A percentile compares a stretch with the other conserved stretches of the same genome.
These are phyloP conservation scores for Colletotrichum sansevieriae DNA, from an alignment of 2,329 filamentous ascomycete species.

Conservation along the genomic window DNA sequence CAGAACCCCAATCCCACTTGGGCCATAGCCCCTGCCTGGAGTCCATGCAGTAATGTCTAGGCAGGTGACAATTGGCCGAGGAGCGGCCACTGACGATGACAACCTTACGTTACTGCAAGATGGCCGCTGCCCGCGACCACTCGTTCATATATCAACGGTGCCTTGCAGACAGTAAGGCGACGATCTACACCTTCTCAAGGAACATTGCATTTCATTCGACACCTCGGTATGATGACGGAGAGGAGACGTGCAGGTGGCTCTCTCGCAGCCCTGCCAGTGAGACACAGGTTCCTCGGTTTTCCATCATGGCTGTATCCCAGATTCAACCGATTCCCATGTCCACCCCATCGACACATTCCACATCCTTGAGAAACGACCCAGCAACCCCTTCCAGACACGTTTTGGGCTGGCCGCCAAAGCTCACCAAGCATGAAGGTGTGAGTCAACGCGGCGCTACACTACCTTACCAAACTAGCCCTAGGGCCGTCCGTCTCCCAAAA, in stretches of 20 bases:
- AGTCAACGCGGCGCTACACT: slow-evolving; percentile 35
- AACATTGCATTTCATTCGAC: background rate
- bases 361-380: slow-evolving; percentile 19
- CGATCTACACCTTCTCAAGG: background rate
- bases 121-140: slow-evolving; percentile 30
- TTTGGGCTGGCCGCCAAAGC: slow-evolving; percentile 19
- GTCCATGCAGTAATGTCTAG: slow-evolving; percentile 21
- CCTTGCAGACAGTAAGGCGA: background rate
- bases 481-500: slow-evolving; percentile 6
- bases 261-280: slow-evolving; percentile 23
- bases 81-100: slow-evolving; percentile 12
- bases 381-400: slow-evolving; percentile 20
- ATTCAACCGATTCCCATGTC: background rate
- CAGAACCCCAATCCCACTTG: slow-evolving; percentile 24
- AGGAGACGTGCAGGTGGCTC: slow-evolving; percentile 2
- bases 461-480: slow-evolving; percentile 26
- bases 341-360: slow-evolving; percentile 17
- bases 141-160: background rate
- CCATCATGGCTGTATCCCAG: slow-evolving; percentile 1
- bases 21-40: background rate
- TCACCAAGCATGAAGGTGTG: slow-evolving; percentile 25
- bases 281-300: background rate
- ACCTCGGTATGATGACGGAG: slow-evolving; percentile 9
- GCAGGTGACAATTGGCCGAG: slow-evolving; percentile 8
- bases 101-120: slow-evolving; percentile 1